These are phyloP conservation scores for Leccinum angustisporum DNA, from an alignment of 1,284 basidiomycete species.

Conservation along the genomic window DNA sequence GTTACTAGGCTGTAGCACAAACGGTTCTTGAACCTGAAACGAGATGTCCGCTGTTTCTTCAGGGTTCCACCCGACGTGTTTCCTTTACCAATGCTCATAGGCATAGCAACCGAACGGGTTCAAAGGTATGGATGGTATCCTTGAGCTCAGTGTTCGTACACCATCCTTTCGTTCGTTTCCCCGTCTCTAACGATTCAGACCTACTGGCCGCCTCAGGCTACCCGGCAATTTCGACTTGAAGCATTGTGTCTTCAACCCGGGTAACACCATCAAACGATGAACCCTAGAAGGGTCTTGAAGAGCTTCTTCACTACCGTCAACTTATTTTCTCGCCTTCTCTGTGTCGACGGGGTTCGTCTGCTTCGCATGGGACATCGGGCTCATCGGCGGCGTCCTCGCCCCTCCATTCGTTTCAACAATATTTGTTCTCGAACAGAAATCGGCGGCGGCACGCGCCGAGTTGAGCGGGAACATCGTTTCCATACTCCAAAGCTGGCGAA, in stretches of 20 bases:
- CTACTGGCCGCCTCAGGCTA: no score
- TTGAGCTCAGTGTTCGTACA: no score
- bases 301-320: slow-evolving; percentile 38
- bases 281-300: slow-evolving; percentile 28
- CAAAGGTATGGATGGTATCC: no score
- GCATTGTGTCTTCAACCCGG: neutral
- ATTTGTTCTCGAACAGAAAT: slow-evolving; percentile 41
- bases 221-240: neutral
- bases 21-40: neutral
- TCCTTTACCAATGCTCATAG: neutral
- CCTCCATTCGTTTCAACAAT: slow-evolving; percentile 46
- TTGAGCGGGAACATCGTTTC: slow-evolving; percentile 57
- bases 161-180: neutral
- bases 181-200: neutral
- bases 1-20: neutral
- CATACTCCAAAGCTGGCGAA: slow-evolving; percentile 52
- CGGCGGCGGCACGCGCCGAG: slow-evolving; percentile 34
- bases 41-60: neutral
- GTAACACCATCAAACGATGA: slow-evolving; percentile 18
- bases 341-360: slow-evolving; percentile 49
- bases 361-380: slow-evolving; percentile 41
- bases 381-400: slow-evolving; percentile 49
- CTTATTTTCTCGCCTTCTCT: slow-evolving; percentile 46
- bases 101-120: no score
- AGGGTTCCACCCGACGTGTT: neutral